These are phyloP conservation scores for Xylaria venustula DNA, from an alignment of 495 filamentous ascomycete genomes.

Conservation along the genomic window DNA sequence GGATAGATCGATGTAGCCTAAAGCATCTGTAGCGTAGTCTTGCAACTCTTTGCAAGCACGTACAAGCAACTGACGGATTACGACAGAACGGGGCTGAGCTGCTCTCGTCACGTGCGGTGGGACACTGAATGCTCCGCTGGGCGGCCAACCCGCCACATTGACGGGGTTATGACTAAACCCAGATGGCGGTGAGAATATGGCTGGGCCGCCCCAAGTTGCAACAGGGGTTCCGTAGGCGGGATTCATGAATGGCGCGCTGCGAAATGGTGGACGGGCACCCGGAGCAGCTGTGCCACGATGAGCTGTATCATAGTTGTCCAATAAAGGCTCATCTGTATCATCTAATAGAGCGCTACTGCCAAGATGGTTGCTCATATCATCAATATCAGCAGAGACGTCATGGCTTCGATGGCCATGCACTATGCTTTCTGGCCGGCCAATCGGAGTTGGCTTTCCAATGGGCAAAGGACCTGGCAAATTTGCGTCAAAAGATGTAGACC, in stretches of 20 bases:
- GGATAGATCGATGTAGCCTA: constrained; percentile 66
- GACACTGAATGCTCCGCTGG: constrained; percentile 24
- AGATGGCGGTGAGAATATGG: constrained; percentile 26
- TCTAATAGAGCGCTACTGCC: constrained; percentile 93
- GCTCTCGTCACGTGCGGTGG: constrained; percentile 27
- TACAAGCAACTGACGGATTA: constrained; percentile 50
- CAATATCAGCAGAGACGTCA: constrained; percentile 48
- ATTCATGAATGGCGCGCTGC: constrained; percentile 22
- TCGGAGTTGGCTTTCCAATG: constrained; percentile 78
- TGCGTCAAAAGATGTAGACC: constrained; percentile 42
- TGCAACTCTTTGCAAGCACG: constrained; percentile 47
- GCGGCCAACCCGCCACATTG: constrained; percentile 24
- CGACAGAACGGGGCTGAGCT: constrained; percentile 40
- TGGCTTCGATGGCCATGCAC: constrained; percentile 42
- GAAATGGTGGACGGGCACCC: constrained; percentile 21
- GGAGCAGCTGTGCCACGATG: constrained; percentile 32
- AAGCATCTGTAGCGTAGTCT: constrained; percentile 29
- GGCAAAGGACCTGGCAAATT: constrained; percentile 53
- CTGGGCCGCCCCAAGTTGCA: constrained; percentile 27
- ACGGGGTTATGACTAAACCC: constrained; percentile 16
- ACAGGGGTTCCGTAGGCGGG: constrained; percentile 32
- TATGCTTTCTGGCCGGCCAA: constrained; percentile 81
- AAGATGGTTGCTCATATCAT: constrained; percentile 78
- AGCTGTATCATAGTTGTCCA: background rate
- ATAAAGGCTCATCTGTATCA: constrained; percentile 59